A percentile compares a stretch with the other conserved stretches of the same genome.
These are phyloP conservation scores for Isochrysis galbana DNA, from an alignment of 78 protist genomes.

Conservation along the genomic window DNA sequence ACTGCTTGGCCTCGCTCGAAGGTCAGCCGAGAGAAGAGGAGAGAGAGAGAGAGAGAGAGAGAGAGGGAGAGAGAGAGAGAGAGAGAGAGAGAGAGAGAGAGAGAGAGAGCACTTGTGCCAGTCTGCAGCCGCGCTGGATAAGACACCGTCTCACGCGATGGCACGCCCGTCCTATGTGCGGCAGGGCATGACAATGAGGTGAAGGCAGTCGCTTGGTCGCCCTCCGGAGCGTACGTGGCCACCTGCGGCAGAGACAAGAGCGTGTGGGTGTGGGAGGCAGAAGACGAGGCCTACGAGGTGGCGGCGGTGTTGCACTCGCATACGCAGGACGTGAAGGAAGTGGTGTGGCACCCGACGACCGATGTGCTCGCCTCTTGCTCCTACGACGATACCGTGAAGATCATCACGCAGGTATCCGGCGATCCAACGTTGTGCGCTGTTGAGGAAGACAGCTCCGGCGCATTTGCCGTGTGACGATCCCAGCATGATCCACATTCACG, in stretches of 20 bases:
- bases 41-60: neutral
- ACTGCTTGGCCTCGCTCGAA: conserved; percentile 78
- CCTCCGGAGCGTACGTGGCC: conserved; percentile 79
- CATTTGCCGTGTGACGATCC: no score
- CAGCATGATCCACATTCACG: no score
- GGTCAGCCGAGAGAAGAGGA: no score
- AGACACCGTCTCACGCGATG: no score
- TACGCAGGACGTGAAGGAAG: conserved; percentile 86
- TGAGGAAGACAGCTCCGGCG: no score
- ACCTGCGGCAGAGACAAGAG: conserved; percentile 92
- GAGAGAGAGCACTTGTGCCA: no score
- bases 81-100: no score
- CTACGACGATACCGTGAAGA: conserved; percentile 84
- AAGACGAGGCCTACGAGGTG: conserved; percentile 71
- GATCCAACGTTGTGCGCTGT: no score
- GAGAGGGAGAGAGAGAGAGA: no score
- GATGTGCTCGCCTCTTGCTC: conserved; percentile 62
- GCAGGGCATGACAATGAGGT: conserved; percentile 92
- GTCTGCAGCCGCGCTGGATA: no score
- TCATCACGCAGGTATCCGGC: conserved; percentile 72
- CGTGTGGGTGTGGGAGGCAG: conserved; percentile 92
- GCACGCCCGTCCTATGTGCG: no score
- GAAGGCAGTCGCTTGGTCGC: conserved; percentile 83
- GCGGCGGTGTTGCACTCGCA: conserved; percentile 78
- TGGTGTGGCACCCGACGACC: conserved; percentile 78